Evolutionary conservation across 208 protist species (phyloP).

Genomic region (Trypanosomatidae sp.): DNA sequence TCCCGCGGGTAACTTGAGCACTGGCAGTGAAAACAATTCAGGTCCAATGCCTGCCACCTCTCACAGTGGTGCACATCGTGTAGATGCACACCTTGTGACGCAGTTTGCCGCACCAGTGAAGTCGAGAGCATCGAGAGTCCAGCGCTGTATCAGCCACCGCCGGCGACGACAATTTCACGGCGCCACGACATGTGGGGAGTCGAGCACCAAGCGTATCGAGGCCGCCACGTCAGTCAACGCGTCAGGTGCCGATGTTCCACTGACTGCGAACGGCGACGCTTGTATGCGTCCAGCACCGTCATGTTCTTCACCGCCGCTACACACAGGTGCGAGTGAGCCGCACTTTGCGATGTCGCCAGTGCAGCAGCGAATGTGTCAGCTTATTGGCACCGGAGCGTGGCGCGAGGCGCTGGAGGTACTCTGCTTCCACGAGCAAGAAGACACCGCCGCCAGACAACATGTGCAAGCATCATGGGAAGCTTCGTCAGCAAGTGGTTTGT

Average conservation of each 20-base stretch:
- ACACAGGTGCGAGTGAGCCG: background rate
- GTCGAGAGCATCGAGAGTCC: background rate
- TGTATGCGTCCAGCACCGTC: background rate
- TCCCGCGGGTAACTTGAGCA: background rate
- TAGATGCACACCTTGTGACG: background rate
- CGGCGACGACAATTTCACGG: background rate
- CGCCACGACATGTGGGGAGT: too few relatives aligned
- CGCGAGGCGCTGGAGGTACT: constrained; percentile 4
- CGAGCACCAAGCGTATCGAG: background rate
- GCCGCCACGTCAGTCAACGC: background rate
- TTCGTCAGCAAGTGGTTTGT: background rate
- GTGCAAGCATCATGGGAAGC: background rate
- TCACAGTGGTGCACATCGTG: background rate
- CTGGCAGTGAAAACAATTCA: background rate
- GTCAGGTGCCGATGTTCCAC: background rate
- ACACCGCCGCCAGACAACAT: background rate
- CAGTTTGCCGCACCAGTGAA: background rate
- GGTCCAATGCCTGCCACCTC: background rate
- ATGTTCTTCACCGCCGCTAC: background rate
- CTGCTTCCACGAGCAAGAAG: background rate
- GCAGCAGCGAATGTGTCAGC: constrained; percentile 1
- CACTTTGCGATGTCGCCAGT: constrained; percentile 1
- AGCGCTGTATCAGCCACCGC: background rate
- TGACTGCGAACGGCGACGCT: background rate
- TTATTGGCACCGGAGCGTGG: constrained; percentile 13